phyloP scores from a whole-genome alignment of 2,329 filamentous ascomycete species.

The Hansfordia pulvinata region DNA sequence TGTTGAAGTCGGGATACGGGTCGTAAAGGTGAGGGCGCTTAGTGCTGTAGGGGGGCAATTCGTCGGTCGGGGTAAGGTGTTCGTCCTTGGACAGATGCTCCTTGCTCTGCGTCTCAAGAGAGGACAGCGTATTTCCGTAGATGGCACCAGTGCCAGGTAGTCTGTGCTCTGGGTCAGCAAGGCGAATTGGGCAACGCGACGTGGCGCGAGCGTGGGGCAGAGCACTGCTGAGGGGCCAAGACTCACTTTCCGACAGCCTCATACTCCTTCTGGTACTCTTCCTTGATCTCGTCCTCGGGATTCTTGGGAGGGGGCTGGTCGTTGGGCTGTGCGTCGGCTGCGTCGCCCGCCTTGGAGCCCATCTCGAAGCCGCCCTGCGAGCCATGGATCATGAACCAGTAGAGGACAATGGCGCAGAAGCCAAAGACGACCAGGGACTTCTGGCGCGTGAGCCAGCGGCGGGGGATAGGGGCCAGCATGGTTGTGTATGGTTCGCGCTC shows the following conservation, averaged over 20 bases:
- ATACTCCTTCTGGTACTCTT: constrained; percentile 26
- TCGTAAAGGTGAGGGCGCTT: constrained; percentile 45
- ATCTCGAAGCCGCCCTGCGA: constrained; percentile 19
- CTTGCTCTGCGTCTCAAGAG: constrained; percentile 24
- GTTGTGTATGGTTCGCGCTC: too few relatives aligned
- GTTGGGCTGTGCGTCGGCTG: constrained; percentile 3
- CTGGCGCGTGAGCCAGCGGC: constrained; percentile 23
- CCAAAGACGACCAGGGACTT: constrained; percentile 26
- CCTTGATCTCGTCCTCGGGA: constrained; percentile 15
- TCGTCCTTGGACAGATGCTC: constrained; percentile 14
- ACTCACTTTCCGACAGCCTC: constrained; percentile 20
- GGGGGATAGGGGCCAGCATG: constrained; percentile 18
- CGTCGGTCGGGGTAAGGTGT: constrained; percentile 16
- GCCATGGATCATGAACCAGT: constrained; percentile 26
- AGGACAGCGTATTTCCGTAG: constrained; percentile 41
- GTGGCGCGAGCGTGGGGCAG: too few relatives aligned
- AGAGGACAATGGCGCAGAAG: constrained; percentile 25
- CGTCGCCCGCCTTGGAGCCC: constrained; percentile 16
- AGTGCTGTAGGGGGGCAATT: constrained; percentile 23
- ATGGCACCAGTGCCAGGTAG: constrained; percentile 33
- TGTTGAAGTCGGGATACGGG: constrained; percentile 61
- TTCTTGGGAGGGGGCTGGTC: constrained; percentile 1
- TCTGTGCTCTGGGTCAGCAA: constrained; percentile 18
- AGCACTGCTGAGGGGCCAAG: too few relatives aligned
- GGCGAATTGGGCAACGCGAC: neutral